Conservation (phyloP, 1,284 basidiomycete genomes). For the Mycena sp. region DNA sequence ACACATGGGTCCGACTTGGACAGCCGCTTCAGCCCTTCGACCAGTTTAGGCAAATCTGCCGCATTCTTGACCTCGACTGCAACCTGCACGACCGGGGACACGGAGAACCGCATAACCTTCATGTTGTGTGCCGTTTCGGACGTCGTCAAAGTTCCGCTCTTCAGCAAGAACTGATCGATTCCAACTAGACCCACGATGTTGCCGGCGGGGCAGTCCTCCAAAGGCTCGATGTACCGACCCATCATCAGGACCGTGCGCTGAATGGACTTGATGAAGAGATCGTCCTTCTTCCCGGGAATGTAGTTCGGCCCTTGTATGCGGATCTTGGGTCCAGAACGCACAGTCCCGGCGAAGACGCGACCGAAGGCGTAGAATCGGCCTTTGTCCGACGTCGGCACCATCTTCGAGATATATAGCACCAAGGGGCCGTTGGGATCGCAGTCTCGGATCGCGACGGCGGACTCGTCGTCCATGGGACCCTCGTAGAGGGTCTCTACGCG, state of each 20-base stretch:
- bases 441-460: constrained; percentile 98
- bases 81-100: constrained; percentile 99
- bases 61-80: constrained; percentile 99
- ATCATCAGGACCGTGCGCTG: constrained; percentile 99
- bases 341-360: constrained; percentile 99
- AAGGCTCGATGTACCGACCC: constrained; percentile 99
- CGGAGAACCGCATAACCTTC: constrained; percentile 99
- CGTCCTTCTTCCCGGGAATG: constrained; percentile 98
- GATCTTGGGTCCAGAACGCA: constrained; percentile 97
- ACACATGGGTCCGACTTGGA: constrained; percentile 99
- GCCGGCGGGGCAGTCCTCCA: constrained; percentile 99
- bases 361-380: constrained; percentile 99
- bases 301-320: constrained; percentile 99
- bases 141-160: constrained; percentile 97
- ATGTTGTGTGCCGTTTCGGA: constrained; percentile 99
- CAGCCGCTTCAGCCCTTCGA: constrained; percentile 99
- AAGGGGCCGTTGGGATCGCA: constrained; percentile 98
- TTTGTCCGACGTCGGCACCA: constrained; percentile 99
- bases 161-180: constrained; percentile 99
- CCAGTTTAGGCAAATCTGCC: constrained; percentile 98
- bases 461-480: constrained; percentile 99
- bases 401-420: constrained; percentile 99
- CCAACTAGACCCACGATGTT: constrained; percentile 99
- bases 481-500: constrained; percentile 99
- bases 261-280: constrained; percentile 97